Evolutionary conservation across 2,329 filamentous ascomycete genomes (phyloP).

Genomic region (Penicillium brevicompactum): DNA sequence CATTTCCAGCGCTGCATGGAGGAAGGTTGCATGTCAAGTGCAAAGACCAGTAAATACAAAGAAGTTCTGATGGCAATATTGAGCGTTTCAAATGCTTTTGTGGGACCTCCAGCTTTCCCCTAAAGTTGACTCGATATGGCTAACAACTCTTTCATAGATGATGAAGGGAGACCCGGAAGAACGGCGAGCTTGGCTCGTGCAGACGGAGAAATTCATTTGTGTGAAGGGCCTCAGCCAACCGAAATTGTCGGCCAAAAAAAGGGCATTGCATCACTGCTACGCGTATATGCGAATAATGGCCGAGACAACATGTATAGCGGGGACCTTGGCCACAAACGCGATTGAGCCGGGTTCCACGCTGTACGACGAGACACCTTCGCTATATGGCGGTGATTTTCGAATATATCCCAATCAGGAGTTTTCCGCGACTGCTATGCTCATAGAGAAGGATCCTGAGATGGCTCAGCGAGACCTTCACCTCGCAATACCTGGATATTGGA

Average conservation of each 20-base stretch:
- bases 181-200: slow-evolving; percentile 14
- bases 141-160: slow-evolving; percentile 8
- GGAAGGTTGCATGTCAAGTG: not conserved
- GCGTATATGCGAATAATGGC: slow-evolving; percentile 26
- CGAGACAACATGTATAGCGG: slow-evolving; percentile 18
- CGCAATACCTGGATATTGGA: slow-evolving; percentile 21
- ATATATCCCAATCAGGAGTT: slow-evolving; percentile 9
- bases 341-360: not conserved
- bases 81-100: slow-evolving; percentile 18
- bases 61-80: slow-evolving; percentile 19
- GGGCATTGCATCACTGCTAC: slow-evolving; percentile 21
- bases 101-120: not conserved
- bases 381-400: slow-evolving; percentile 12
- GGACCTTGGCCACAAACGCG: not conserved
- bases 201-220: slow-evolving; percentile 19
- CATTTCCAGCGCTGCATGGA: slow-evolving; percentile 15
- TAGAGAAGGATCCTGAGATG: slow-evolving; percentile 19
- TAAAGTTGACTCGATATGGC: not conserved
- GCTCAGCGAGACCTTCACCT: slow-evolving; percentile 22
- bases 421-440: slow-evolving; percentile 16
- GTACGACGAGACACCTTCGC: not conserved
- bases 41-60: slow-evolving; percentile 17
- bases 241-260: slow-evolving; percentile 15
- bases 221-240: slow-evolving; percentile 14
- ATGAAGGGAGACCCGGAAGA: slow-evolving; percentile 17